phyloP scores from a whole-genome alignment of 169 alveolate species.

The Cryptosporidium ubiquitum region DNA sequence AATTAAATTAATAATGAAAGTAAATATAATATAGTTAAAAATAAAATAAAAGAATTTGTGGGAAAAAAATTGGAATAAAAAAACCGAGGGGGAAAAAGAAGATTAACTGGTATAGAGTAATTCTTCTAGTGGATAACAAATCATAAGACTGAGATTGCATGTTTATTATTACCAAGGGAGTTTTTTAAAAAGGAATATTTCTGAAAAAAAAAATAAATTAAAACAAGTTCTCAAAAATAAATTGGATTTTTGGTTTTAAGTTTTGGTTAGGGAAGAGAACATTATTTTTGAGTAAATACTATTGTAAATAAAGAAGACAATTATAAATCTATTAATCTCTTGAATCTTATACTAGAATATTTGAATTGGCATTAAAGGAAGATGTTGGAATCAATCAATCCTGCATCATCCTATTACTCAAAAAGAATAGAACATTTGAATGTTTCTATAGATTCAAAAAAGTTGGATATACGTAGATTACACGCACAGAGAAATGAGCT shows the following conservation, averaged over 20 bases:
- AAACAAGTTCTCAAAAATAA: background rate
- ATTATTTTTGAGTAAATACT: background rate
- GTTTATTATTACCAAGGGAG: background rate
- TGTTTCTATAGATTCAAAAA: constrained; percentile 49
- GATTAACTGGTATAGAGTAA: background rate
- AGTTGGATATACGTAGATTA: constrained; percentile 87
- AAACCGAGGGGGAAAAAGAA: background rate
- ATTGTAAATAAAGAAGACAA: background rate
- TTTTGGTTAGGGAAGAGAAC: background rate
- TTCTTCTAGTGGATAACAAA: background rate
- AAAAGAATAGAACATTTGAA: constrained; percentile 42
- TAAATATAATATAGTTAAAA: background rate
- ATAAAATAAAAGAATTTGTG: background rate
- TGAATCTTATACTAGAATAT: background rate
- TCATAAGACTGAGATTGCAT: background rate
- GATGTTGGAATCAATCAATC: constrained; percentile 7
- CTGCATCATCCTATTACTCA: constrained; percentile 22
- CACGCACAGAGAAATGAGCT: constrained; percentile 98
- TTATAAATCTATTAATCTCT: background rate
- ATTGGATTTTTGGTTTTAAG: too few relatives aligned
- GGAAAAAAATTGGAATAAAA: background rate
- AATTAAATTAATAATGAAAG: too few relatives aligned
- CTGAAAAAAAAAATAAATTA: background rate
- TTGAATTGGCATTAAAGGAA: too few relatives aligned
- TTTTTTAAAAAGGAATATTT: too few relatives aligned